These are phyloP conservation scores for Kalanchoe fedtschenkoi DNA, from an alignment of 164 flowering plant species.

Conservation along the genomic window DNA sequence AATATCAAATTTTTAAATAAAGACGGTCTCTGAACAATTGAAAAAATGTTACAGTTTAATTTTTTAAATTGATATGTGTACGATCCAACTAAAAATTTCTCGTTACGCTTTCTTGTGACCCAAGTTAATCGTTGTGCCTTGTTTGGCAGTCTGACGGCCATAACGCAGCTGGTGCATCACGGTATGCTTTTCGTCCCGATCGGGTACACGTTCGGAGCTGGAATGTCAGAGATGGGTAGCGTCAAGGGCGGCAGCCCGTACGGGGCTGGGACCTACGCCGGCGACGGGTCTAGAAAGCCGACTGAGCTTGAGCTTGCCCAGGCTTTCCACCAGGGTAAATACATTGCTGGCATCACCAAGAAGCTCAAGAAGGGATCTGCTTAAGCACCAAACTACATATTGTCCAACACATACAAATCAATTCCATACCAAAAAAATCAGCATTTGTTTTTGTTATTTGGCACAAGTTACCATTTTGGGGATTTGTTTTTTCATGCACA, in stretches of 20 bases:
- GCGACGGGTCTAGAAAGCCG: conserved; percentile 57
- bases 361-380: conserved; percentile 21
- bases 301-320: conserved; percentile 51
- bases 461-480: no score
- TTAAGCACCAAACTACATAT: not conserved
- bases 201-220: conserved; percentile 72
- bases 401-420: not conserved
- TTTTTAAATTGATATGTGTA: not conserved
- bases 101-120: not conserved
- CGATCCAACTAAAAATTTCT: no score
- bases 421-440: not conserved
- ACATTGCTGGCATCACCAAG: conserved; percentile 57
- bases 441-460: not conserved
- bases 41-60: not conserved
- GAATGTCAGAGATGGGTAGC: conserved; percentile 56
- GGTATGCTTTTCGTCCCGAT: conserved; percentile 65
- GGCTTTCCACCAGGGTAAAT: conserved; percentile 69
- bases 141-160: conserved; percentile 6
- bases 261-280: conserved; percentile 62
- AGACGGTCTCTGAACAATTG: no score
- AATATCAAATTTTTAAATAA: not conserved
- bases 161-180: conserved; percentile 8
- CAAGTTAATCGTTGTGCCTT: not conserved
- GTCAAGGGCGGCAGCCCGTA: conserved; percentile 69
- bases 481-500: no score